Percentiles rank a stretch among this genome's conserved stretches.
These are phyloP conservation scores for Moniliophthora roreri DNA, from an alignment of 1,284 basidiomycete species.

Conservation along the genomic window DNA sequence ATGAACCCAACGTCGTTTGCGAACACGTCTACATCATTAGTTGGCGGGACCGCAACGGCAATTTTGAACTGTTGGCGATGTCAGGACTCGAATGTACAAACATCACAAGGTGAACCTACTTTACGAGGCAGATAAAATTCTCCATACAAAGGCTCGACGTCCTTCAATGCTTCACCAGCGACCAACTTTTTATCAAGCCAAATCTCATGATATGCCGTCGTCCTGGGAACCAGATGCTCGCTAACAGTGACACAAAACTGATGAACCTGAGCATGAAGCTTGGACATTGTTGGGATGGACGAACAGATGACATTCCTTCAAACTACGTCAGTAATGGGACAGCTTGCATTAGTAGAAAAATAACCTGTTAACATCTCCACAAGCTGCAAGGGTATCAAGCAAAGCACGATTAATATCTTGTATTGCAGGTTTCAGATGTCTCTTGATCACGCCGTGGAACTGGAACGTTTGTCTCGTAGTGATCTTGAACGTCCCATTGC, in stretches of 20 bases:
- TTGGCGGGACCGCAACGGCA: constrained; percentile 93
- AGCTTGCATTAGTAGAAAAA: constrained; percentile 19
- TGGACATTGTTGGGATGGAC: constrained; percentile 86
- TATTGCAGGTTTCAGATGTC: constrained; percentile 93
- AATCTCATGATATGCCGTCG: constrained; percentile 97
- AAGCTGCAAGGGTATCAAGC: constrained; percentile 96
- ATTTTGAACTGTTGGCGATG: constrained; percentile 82
- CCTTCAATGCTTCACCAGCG: constrained; percentile 87
- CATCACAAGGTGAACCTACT: constrained; percentile 37
- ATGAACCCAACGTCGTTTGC: constrained; percentile 97
- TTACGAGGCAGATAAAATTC: constrained; percentile 96
- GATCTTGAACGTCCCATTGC: constrained; percentile 94
- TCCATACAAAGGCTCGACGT: constrained; percentile 96
- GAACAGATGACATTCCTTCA: constrained; percentile 89
- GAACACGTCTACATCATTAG: constrained; percentile 96
- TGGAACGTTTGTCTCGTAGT: constrained; percentile 99
- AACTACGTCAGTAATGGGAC: constrained; percentile 3
- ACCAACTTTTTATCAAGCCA: constrained; percentile 98
- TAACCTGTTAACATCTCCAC: constrained; percentile 95
- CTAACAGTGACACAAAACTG: constrained; percentile 87
- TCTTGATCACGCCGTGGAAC: constrained; percentile 98
- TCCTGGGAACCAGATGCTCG: constrained; percentile 86
- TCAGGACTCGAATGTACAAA: neutral
- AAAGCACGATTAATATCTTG: constrained; percentile 93
- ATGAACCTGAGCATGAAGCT: constrained; percentile 84